Percentiles rank a stretch among this genome's conserved stretches.
Evolutionary conservation across 345 rosid species (phyloP).

Genomic region (Hevea brasiliensis): DNA sequence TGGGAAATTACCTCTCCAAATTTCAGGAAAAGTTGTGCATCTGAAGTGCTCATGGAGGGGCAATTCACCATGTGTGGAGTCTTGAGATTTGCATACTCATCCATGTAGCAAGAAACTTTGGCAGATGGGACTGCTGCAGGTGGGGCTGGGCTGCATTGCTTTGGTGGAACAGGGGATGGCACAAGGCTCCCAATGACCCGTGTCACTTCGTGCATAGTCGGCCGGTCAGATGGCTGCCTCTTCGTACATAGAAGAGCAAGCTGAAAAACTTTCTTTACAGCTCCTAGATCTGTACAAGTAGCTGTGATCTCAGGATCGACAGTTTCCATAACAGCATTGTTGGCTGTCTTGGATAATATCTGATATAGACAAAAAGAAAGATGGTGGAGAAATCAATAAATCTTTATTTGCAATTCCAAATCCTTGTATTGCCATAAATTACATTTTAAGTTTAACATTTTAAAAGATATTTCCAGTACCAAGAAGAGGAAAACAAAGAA

Average conservation of each 20-base stretch:
- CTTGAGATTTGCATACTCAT: slow-evolving; percentile 87
- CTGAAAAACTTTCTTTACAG: slow-evolving; percentile 85
- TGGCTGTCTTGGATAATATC: slow-evolving; percentile 84
- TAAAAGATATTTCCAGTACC: background rate
- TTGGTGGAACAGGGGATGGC: slow-evolving; percentile 39
- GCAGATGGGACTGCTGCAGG: slow-evolving; percentile 34
- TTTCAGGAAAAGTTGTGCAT: slow-evolving; percentile 84
- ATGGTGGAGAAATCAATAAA: background rate
- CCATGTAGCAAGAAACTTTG: slow-evolving; percentile 58
- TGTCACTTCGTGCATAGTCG: slow-evolving; percentile 88
- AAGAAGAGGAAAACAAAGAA: background rate
- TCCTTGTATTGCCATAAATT: background rate
- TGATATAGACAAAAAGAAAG: slow-evolving; percentile 17
- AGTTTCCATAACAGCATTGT: slow-evolving; percentile 83
- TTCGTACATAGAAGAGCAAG: slow-evolving; percentile 82
- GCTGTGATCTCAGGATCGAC: slow-evolving; percentile 72
- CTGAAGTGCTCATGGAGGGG: slow-evolving; percentile 94
- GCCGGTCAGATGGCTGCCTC: slow-evolving; percentile 76
- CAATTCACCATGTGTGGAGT: slow-evolving; percentile 73
- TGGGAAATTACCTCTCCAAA: slow-evolving; percentile 95
- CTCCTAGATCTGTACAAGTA: slow-evolving; percentile 76
- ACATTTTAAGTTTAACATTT: background rate
- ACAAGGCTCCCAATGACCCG: slow-evolving; percentile 71
- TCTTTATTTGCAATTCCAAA: background rate
- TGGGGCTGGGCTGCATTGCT: slow-evolving; percentile 40